These are phyloP conservation scores for Xylaria venustula DNA, from an alignment of 495 filamentous ascomycete genomes.

Conservation along the genomic window DNA sequence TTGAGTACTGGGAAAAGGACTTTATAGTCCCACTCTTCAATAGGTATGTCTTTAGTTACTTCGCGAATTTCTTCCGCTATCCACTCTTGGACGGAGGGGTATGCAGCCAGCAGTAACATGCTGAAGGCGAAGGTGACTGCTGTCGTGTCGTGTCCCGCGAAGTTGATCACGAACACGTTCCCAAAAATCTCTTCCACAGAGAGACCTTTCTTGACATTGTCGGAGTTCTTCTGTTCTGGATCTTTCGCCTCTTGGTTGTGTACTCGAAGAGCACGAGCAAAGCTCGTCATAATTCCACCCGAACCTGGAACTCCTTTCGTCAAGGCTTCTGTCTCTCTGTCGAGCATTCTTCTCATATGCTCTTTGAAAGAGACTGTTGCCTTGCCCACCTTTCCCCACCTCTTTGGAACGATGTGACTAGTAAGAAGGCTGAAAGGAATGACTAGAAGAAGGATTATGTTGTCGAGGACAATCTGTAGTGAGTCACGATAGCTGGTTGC, in stretches of 20 bases:
- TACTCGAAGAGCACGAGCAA: too few species aligned
- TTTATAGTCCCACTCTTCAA: constrained; percentile 35
- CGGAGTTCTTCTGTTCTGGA: too few species aligned
- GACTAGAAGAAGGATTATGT: constrained; percentile 20
- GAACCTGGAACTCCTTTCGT: too few species aligned
- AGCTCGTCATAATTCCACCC: too few species aligned
- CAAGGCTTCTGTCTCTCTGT: too few species aligned
- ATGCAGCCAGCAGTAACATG: constrained; percentile 38
- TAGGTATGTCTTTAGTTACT: constrained; percentile 26
- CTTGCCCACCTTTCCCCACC: too few species aligned
- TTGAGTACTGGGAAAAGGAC: constrained; percentile 3
- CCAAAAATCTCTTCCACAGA: constrained; percentile 39
- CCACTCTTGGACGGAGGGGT: constrained; percentile 39
- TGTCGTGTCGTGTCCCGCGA: constrained; percentile 54
- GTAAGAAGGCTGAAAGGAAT: not conserved
- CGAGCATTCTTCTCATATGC: too few species aligned
- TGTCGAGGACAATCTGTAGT: constrained; percentile 21
- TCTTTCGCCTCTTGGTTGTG: too few species aligned
- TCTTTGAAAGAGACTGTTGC: too few species aligned
- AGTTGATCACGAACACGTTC: constrained; percentile 48
- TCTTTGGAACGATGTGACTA: too few species aligned
- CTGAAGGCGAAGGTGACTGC: constrained; percentile 41
- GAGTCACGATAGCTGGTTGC: constrained; percentile 24
- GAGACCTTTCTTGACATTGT: too few species aligned
- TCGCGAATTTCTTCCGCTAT: constrained; percentile 47